These are phyloP conservation scores for Claviceps lovelessii DNA, from an alignment of 2,329 filamentous ascomycete species.

Conservation along the genomic window DNA sequence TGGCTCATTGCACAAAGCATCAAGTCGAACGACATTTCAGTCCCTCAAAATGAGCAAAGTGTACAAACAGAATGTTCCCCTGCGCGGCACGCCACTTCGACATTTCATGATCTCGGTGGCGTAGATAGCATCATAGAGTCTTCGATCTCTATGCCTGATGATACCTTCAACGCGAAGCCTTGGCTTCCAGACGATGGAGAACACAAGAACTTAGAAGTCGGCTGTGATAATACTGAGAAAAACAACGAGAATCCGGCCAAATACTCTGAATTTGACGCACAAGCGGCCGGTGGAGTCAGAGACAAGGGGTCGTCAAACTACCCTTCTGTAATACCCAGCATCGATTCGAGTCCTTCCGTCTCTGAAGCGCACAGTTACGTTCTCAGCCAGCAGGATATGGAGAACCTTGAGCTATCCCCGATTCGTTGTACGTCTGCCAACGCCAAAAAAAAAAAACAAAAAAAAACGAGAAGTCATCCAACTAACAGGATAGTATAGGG, in stretches of 20 bases:
- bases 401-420: slow-evolving; percentile 22
- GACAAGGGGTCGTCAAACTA: slow-evolving; percentile 20
- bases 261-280: neutral
- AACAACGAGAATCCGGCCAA: neutral
- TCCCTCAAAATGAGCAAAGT: slow-evolving; percentile 6
- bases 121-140: slow-evolving; percentile 7
- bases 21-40: slow-evolving; percentile 15
- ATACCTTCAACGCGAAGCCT: neutral
- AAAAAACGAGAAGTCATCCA: neutral
- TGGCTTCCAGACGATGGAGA: neutral
- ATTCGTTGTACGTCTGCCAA: slow-evolving; percentile 17
- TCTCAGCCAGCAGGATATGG: slow-evolving; percentile 18
- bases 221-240: neutral
- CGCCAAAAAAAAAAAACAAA: neutral
- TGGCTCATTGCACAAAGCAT: slow-evolving; percentile 24
- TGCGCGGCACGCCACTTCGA: neutral
- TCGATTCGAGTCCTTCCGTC: slow-evolving; percentile 18
- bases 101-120: neutral
- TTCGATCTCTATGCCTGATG: slow-evolving; percentile 1
- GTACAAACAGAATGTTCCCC: neutral
- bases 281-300: slow-evolving; percentile 3
- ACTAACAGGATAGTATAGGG: slow-evolving; percentile 9
- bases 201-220: neutral
- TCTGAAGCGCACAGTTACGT: slow-evolving; percentile 15
- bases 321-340: slow-evolving; percentile 19